Percentiles rank a stretch among this genome's conserved stretches.
phyloP scores from a whole-genome alignment of 2,329 filamentous ascomycete species.

The Aspergillus sergii region DNA sequence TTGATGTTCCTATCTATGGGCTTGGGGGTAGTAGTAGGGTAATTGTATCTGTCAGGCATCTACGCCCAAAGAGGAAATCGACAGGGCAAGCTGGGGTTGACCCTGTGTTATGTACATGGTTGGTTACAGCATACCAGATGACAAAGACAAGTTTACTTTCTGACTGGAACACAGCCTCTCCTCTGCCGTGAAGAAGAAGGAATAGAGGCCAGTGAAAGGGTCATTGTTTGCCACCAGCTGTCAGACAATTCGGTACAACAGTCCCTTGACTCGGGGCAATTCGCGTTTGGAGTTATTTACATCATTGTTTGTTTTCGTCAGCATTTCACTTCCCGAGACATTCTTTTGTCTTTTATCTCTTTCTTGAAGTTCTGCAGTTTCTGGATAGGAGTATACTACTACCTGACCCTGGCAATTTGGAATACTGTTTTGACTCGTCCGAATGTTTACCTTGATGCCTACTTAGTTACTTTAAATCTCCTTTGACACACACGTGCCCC shows the following conservation, averaged over 20 bases:
- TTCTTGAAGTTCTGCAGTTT: neutral
- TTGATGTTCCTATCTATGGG: neutral
- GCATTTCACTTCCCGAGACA: neutral
- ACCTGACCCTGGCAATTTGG: neutral
- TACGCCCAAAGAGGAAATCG: neutral
- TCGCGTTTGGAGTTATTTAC: neutral
- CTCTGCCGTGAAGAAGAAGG: neutral
- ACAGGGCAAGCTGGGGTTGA: neutral
- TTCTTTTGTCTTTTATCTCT: neutral
- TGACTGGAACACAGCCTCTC: too few relatives aligned
- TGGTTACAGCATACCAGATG: neutral
- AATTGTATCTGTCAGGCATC: neutral
- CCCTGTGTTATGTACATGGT: neutral
- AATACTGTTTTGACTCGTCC: neutral
- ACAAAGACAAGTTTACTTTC: neutral
- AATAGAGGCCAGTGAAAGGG: neutral
- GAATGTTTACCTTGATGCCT: neutral
- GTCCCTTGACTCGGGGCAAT: neutral
- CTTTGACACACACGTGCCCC: neutral
- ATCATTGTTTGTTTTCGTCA: neutral
- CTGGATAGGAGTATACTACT: neutral
- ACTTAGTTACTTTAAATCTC: neutral
- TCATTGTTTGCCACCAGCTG: neutral
- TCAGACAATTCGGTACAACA: neutral
- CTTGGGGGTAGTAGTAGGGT: neutral